A percentile compares a stretch with the other conserved stretches of the same genome.
phyloP scores from a whole-genome alignment of 108 stramenopile genomes.

The Fistulifera solaris region DNA sequence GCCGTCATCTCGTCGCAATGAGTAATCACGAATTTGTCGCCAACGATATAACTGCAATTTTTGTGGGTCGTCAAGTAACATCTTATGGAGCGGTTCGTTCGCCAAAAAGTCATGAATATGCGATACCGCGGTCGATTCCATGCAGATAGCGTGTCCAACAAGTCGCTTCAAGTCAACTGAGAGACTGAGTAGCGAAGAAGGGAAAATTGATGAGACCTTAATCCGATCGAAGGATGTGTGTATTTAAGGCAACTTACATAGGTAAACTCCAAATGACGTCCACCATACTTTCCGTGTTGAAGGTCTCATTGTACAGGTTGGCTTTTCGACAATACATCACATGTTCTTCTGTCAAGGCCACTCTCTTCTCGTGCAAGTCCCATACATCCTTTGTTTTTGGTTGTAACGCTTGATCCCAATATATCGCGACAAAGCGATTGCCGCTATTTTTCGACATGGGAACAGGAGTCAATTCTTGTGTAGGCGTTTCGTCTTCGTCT shows the following conservation, averaged over 20 bases:
- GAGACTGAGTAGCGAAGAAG: constrained; percentile 28
- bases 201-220: constrained; percentile 9
- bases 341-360: constrained; percentile 66
- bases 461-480: constrained; percentile 51
- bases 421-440: constrained; percentile 63
- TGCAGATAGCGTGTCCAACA: constrained; percentile 64
- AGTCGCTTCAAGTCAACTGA: constrained; percentile 62
- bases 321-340: constrained; percentile 80
- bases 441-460: constrained; percentile 76
- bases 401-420: constrained; percentile 52
- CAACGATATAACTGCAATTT: constrained; percentile 68
- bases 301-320: constrained; percentile 82
- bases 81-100: constrained; percentile 52
- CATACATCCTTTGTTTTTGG: constrained; percentile 27
- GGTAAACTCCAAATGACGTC: constrained; percentile 74
- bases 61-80: constrained; percentile 46
- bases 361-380: constrained; percentile 60
- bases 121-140: constrained; percentile 62
- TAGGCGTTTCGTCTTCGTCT: constrained; percentile 27
- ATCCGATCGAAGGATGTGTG: background rate
- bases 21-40: constrained; percentile 80
- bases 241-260: constrained; percentile 43
- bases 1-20: constrained; percentile 67
- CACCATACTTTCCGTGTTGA: constrained; percentile 75
- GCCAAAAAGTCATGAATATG: constrained; percentile 48